These are phyloP conservation scores for Jatropha podagrica DNA, from an alignment of 441 rosid genomes.

Conservation along the genomic window DNA sequence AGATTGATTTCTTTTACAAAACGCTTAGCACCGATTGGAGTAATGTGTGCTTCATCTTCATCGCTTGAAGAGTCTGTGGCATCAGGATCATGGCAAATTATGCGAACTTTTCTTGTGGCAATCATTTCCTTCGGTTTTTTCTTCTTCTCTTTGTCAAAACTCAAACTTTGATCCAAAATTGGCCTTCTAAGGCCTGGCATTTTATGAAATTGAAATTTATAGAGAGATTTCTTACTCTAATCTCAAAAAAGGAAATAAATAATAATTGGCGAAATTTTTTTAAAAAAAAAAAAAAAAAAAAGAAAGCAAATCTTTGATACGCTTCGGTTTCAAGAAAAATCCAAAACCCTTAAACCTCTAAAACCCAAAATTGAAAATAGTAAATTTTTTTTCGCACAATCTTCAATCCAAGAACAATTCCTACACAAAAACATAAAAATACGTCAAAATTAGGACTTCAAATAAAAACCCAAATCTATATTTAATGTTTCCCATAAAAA, in stretches of 20 bases:
- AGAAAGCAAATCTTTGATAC: constrained; percentile 14
- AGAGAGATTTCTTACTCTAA: not conserved
- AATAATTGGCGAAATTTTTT: not conserved
- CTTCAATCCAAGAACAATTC: constrained; percentile 21
- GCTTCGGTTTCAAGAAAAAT: constrained; percentile 27
- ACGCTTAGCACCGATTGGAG: constrained; percentile 17
- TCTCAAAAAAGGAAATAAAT: not conserved
- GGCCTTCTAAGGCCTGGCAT: constrained; percentile 32
- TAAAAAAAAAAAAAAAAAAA: not conserved
- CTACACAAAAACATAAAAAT: constrained; percentile 25
- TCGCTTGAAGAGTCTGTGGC: constrained; percentile 52
- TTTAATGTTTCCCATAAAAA: not conserved
- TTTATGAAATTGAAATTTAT: constrained; percentile 2
- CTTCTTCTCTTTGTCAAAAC: constrained; percentile 3
- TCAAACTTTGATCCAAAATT: constrained; percentile 18
- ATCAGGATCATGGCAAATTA: constrained; percentile 45
- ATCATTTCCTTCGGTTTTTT: constrained; percentile 11
- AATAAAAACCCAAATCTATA: not conserved
- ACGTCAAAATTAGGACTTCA: not conserved
- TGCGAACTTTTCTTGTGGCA: constrained; percentile 35
- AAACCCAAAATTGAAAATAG: constrained; percentile 14
- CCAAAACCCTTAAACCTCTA: constrained; percentile 30
- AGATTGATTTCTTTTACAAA: constrained; percentile 36
- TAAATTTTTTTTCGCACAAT: constrained; percentile 9
- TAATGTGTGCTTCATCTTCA: constrained; percentile 28